Evolutionary conservation across 257 asterid genomes (phyloP), one percentile per base, ranked within the genome.

Genomic region (Parsonsia alboflavescens): DNA sequence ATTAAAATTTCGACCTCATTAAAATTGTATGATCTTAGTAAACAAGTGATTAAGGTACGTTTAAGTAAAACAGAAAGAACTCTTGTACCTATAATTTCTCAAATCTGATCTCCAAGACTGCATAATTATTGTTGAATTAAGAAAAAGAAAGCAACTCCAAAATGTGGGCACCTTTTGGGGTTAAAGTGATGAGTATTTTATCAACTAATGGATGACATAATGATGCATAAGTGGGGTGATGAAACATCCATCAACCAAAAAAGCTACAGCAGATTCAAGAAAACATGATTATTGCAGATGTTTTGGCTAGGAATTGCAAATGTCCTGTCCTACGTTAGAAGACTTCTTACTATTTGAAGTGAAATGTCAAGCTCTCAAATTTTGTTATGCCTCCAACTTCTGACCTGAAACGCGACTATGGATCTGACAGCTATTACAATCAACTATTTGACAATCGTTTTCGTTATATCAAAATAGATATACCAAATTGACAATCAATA

Each of bases 161-260:
- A 65, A 65, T 65, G 50, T 17, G 50, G 70, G 50, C 2, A 65
- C 28, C 50, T 65, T 65, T 64, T 39, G 1, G 50, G 1, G 50
- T 6, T 65, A 65, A 17, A 65, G 50, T 8, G 10, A 39, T 22
- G 17, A 65, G 24, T 65, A 65, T 41, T 65, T 63, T 39, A 65
- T 65, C 17, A 7, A 10, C 30, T 41, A 65, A 65, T 65, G 70
- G 70, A 65, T 65, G 70, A 39, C 70, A 65, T 65, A 65, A 65
- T 65, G 70, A 65, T 65, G 70, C 70, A 10, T 8, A 0, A 57
- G 22, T 39, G 19, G 70, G 70, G 50, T 39, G 70, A 10, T 65
- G 70, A 39, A 39, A 65, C 16, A 39, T 65, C 70, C 70, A 39
- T 39, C 70, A 21, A 65, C 21, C 50, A 22, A 39, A 19, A 64